Evolutionary conservation across 2,329 filamentous ascomycete genomes (phyloP).

Genomic region (Graphilbum fragrans): DNA sequence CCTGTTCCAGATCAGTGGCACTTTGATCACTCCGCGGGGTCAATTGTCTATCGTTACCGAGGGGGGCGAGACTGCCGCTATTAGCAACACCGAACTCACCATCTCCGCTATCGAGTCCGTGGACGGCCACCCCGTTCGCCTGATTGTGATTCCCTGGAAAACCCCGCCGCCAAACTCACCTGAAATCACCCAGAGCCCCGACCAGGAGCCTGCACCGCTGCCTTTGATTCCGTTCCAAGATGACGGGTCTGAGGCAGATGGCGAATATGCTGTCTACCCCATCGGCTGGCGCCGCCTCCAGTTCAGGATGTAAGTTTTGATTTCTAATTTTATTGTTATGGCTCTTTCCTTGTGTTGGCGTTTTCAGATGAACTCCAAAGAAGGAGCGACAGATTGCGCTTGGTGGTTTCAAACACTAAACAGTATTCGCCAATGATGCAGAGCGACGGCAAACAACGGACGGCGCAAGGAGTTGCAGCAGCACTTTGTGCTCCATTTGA

Average conservation of each 20-base stretch:
- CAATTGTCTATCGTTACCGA: slow-evolving; percentile 74
- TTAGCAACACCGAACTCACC: slow-evolving; percentile 71
- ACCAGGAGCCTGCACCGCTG: slow-evolving; percentile 78
- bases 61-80: slow-evolving; percentile 70
- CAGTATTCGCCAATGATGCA: too few species aligned
- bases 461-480: slow-evolving; percentile 90
- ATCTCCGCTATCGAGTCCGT: slow-evolving; percentile 92
- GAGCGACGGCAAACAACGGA: slow-evolving; percentile 93
- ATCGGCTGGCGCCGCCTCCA: slow-evolving; percentile 91
- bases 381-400: too few species aligned
- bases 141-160: slow-evolving; percentile 97
- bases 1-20: slow-evolving; percentile 90
- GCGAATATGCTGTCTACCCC: slow-evolving; percentile 80
- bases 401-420: too few species aligned
- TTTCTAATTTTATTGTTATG: neutral
- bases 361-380: too few species aligned
- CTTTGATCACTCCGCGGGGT: slow-evolving; percentile 66
- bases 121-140: slow-evolving; percentile 79
- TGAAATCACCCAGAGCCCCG: slow-evolving; percentile 50
- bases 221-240: slow-evolving; percentile 58
- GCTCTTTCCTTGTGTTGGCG: too few species aligned
- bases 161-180: slow-evolving; percentile 72
- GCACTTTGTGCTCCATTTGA: slow-evolving; percentile 84
- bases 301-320: slow-evolving; percentile 58
- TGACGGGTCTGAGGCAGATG: slow-evolving; percentile 46